A percentile compares a stretch with the other conserved stretches of the same genome.
Conservation (phyloP, 179 eudicot genomes). For the Beta corolliflora region DNA sequence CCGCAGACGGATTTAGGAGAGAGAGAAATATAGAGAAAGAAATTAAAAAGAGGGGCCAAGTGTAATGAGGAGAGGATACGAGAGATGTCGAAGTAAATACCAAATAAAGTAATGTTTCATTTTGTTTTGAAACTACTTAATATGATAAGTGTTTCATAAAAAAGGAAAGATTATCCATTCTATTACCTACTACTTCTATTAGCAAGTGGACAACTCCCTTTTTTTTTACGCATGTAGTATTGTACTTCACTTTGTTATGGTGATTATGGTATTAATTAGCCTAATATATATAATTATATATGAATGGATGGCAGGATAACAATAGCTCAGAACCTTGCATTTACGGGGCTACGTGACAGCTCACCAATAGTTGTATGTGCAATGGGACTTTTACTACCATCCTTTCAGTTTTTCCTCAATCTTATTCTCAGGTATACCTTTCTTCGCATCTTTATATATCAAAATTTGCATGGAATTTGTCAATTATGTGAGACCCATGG, state of each 20-base stretch:
- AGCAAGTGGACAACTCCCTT: background rate
- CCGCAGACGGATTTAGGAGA: too few species aligned
- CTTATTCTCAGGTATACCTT: constrained; percentile 52
- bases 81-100: too few species aligned
- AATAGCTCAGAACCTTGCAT: constrained; percentile 92
- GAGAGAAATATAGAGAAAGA: too few species aligned
- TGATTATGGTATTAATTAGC: background rate
- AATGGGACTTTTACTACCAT: constrained; percentile 73
- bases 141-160: too few species aligned
- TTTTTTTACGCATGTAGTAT: background rate
- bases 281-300: background rate
- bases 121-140: too few species aligned
- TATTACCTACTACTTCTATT: too few species aligned
- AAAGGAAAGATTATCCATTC: too few species aligned
- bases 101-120: too few species aligned
- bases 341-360: constrained; percentile 72
- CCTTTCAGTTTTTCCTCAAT: constrained; percentile 62
- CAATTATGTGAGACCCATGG: background rate
- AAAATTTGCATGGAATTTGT: constrained; percentile 5
- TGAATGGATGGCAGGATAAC: constrained; percentile 51
- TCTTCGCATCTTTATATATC: background rate
- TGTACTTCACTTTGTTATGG: too few species aligned
- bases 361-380: constrained; percentile 81
- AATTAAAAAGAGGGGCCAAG: too few species aligned
- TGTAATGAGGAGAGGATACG: too few species aligned